Base-by-base conservation (phyloP, 805 yeast genomes). In the Suhomyces kilbournensis region DNA sequence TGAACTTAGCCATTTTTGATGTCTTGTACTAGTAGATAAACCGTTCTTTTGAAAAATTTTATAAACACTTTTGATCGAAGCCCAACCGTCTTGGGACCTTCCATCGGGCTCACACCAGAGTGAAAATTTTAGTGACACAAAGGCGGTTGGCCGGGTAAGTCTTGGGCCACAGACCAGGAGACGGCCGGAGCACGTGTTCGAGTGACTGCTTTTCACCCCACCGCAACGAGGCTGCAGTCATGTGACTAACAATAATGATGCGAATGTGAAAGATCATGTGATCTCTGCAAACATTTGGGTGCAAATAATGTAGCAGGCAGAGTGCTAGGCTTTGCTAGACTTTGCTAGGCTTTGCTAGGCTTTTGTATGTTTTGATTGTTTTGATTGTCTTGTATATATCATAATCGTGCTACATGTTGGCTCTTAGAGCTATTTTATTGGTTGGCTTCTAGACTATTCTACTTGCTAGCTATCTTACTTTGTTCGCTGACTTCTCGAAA, bases 1-100 rank as follows among this genome's bases (percentile, higher is more conserved):
- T 86, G 88, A 94, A 93, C 83, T 94, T 94, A 83, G 97, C 97
- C 97, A 91, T 92, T 81, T 74, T 77, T 65, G 53, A 48, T 64
- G 65, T 66, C 66, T 59, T 62, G 68, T 60, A 46, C 55, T 50
- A 55, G 52, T 54, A 48, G 58, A 56, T 56, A 59, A 55, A 56
- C 56, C 54, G 53, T 46, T 26, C 51, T 51, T 54, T 53, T 62
- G 67, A 61, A 65, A 62, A 61, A 51, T 63, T 61, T 56, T 56
- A 55, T 48, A 44, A 52, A 30, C 42, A 34, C 42, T 46, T 47
- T 47, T 47, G 44, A 40, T 38, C 50, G 39, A 35, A 47, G 44
- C 25, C 28, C 35, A 17, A 25, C 26, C 35, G 50, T 25, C 44
- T 39, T 42, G 32, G 22, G 15, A n/a, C 49, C 49, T 15, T 38